Evolutionary conservation across 164 flowering plant species (phyloP), one percentile per base, ranked within the genome.

Genomic region (Berberis vulgaris): DNA sequence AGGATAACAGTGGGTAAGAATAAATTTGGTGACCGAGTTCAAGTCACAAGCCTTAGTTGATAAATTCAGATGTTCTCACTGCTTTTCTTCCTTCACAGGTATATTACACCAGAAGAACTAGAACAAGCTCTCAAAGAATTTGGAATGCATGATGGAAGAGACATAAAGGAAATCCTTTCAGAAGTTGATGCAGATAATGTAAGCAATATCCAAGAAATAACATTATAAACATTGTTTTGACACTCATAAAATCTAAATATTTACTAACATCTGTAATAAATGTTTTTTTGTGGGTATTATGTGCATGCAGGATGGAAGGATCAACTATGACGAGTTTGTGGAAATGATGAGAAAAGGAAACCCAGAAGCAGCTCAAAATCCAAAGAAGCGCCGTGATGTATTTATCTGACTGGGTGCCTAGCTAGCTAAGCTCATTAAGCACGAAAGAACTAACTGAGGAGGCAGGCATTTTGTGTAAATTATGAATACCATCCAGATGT

Each of bases 131-230:
- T 93, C 3, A 74, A 80, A 6, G 98, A 93, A 55, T 88, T 60
- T 60, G 96, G 96, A 66, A 88, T 93, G 94, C 81, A 80, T 1
- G 87, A 90, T 43, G 97, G 84, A 38, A 81, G 80, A 69, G 97
- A 90, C 72, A 84, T 90, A 49, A 88, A 80, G 65, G 98, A 92
- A 62, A 84, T 92, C 71, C 67, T 92, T 13, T 79, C 89, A 7
- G 97, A 92, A 77, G 91, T 90, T 44, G 98, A 92, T 45, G 71
- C 71, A 1, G 96, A 92, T 53, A 83, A 89, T 75, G 98, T 89
- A 77, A 83, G 89, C 26, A 26, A 26, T 26, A 26, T 26, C 26
- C 26, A 26, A 26, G 26, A 26, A 26, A 26, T 26, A 26, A 26
- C 26, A 26, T 26, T 26, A 26, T 26, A 26, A 26, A 26, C 26